Base-by-base conservation (phyloP, 2,329 filamentous ascomycete species). In the Pseudocercospora macadamiae region DNA sequence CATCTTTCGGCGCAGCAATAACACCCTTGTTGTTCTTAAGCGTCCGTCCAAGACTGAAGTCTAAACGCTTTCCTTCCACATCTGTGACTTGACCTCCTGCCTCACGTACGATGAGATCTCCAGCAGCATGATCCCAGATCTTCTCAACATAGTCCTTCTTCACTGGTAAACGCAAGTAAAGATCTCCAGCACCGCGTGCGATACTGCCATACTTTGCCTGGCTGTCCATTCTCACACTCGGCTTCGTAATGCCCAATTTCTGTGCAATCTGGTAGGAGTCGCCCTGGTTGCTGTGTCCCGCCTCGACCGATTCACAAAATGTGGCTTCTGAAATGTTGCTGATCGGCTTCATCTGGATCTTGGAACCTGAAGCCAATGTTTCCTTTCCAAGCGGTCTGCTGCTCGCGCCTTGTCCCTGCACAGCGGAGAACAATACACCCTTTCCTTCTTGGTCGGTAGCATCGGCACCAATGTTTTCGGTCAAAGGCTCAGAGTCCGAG, bases 51-150 rank as follows among this genome's bases (percentile, higher is more conserved):
- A 87, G 84, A 69, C 86, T 86, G 75, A 99, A 99, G 75, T 99
- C 89, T 59, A 99, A 81, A 61, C 86, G 83, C 73, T 90, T 90
- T 68, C 96, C 95, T 62, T 89, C 83, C 37, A 92, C 89, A 76
- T 99, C 96, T 1, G 92, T 96, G 54, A 99, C 93, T 70, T 89
- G 82, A 49, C 95, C 96, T 52, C 95, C 95, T 2, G 95, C 92
- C 78, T 99, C 96, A 57, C 93, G 84, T 37, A 97, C 95, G 66
- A 99, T 93, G 59, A 99, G 79, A 70, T 96, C 93, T 37, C 95
- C 95, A 10, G 93, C 95, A 16, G 95, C 95, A 75, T 99, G 95
- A 73, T 99, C 95, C 95, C 95, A 99, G 67, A 99, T 99, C 85
- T 99, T 99, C 83, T 99, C 95, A 75, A 96, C 87, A 79, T 99